A percentile compares a stretch with the other conserved stretches of the same genome.
phyloP scores from a whole-genome alignment of 2,329 filamentous ascomycete genomes.

The Exserohilum rostratum region DNA sequence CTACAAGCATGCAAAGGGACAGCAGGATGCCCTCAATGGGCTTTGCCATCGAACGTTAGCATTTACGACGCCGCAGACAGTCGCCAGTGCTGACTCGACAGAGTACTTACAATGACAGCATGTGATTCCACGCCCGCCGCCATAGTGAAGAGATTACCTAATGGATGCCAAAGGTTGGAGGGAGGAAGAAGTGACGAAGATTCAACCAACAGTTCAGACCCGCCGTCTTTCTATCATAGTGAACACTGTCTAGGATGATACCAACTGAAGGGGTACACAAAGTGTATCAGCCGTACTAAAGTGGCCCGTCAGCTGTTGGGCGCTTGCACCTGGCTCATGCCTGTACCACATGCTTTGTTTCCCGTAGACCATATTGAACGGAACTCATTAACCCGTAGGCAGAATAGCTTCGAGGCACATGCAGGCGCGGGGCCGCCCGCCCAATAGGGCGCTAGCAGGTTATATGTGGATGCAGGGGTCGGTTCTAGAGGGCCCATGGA shows the following conservation, averaged over 20 bases:
- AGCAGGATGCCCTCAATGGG: slow-evolving; percentile 21
- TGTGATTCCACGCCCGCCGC: slow-evolving; percentile 12
- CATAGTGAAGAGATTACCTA: slow-evolving; percentile 1
- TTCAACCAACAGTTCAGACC: not conserved
- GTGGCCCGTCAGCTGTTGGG: not conserved
- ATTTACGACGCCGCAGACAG: not conserved
- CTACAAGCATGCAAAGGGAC: slow-evolving; percentile 18
- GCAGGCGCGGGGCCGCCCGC: slow-evolving; percentile 1
- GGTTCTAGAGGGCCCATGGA: not conserved
- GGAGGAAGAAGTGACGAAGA: not conserved
- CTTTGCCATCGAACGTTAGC: slow-evolving; percentile 13
- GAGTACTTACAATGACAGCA: slow-evolving; percentile 17
- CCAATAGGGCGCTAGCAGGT: not conserved
- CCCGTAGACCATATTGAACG: slow-evolving; percentile 1
- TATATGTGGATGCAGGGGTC: slow-evolving; percentile 4
- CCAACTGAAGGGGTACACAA: not conserved
- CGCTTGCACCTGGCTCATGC: slow-evolving; percentile 3
- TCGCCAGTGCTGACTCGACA: not conserved
- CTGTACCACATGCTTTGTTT: slow-evolving; percentile 2
- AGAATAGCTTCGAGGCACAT: not conserved
- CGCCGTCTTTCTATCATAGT: not conserved
- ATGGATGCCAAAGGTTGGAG: not conserved
- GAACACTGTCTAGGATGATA: not conserved
- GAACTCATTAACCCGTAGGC: slow-evolving; percentile 1
- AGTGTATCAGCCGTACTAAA: slow-evolving; percentile 1